Base-by-base conservation (phyloP, 2,329 filamentous ascomycete species). In the Fusarium sp. region DNA sequence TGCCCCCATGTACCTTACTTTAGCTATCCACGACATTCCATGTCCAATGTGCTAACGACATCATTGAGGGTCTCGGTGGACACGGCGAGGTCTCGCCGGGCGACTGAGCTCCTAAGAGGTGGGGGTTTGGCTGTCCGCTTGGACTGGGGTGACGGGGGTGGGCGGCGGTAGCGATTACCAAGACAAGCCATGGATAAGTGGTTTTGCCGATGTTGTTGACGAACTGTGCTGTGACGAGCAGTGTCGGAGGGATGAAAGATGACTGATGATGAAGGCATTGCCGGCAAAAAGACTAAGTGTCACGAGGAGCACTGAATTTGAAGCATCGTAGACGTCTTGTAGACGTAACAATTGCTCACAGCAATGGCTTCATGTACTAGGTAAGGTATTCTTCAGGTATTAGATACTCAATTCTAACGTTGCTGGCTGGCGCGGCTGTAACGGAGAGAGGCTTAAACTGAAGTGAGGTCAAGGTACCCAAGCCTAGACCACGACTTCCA, bases 31-130 rank as follows among this genome's bases (percentile, higher is more conserved):
- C 67, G 62, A 63, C 52, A 64, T 69, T 70, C 57, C 47, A 56
- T 56, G 43, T 69, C 67, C 62, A 51, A 51, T 41, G 48, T 60
- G 62, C 66, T 70, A 67, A 47, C 66, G 66, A 69, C 67, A 69
- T 67, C 57, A 69, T 64, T 66, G 57, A 68, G 65, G 66, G 66
- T 65, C 66, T 65, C 48, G 67, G 67, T 68, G 67, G 67, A 61
- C 67, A 59, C 64, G 35, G 67, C 67, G 66, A 70, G 44, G 62
- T 56, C 43, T 67, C 49, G 50, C 50, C 52, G 49, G 41, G 56
- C 51, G 57, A 55, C 65, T 68, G 35, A 51, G 32, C 56, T 54
- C 33, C 40, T 40, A 46, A 30, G 9, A 22, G 58, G 67, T 67
- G 65, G 67, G 67, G 67, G 58, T 50, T 53, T 44, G 33, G 28